Percentiles rank a stretch among this genome's conserved stretches.
Evolutionary conservation across 169 alveolate species (phyloP).

Genomic region (Theileria parva): DNA sequence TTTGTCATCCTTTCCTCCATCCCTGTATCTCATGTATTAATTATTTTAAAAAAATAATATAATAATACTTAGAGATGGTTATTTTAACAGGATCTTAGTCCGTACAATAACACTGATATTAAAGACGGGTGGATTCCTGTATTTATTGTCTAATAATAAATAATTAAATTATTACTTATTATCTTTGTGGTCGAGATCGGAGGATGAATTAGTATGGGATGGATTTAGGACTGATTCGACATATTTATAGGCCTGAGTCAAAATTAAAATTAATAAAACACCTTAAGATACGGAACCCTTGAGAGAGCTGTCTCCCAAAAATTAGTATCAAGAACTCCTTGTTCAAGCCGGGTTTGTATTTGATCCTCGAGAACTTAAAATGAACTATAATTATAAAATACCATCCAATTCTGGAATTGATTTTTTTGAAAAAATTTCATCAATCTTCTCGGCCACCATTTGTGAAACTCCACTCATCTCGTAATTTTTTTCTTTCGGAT

Average conservation of each 20-base stretch:
- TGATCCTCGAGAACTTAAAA: slow-evolving; percentile 72
- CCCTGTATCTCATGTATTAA: slow-evolving; percentile 16
- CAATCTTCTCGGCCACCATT: slow-evolving; percentile 47
- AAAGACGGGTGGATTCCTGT: slow-evolving; percentile 71
- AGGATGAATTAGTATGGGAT: neutral
- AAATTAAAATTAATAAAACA: slow-evolving; percentile 29
- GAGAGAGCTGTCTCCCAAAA: slow-evolving; percentile 81
- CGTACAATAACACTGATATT: slow-evolving; percentile 24
- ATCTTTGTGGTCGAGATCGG: neutral
- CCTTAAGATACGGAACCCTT: slow-evolving; percentile 73
- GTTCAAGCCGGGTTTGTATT: slow-evolving; percentile 68
- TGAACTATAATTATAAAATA: slow-evolving; percentile 46
- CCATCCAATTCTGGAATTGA: slow-evolving; percentile 51
- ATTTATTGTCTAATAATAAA: neutral
- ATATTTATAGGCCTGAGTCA: slow-evolving; percentile 42
- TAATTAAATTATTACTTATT: neutral
- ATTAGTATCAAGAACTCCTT: slow-evolving; percentile 64
- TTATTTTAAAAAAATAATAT: slow-evolving; percentile 8
- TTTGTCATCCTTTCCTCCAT: neutral
- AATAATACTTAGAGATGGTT: slow-evolving; percentile 1
- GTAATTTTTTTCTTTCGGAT: neutral
- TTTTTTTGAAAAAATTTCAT: slow-evolving; percentile 39
- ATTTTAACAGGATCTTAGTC: slow-evolving; percentile 69
- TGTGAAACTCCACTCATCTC: slow-evolving; percentile 30
- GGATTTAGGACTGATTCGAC: neutral